Base-by-base conservation (phyloP, 139 green algal genomes). In the Limnomonas spitsbergensis region DNA sequence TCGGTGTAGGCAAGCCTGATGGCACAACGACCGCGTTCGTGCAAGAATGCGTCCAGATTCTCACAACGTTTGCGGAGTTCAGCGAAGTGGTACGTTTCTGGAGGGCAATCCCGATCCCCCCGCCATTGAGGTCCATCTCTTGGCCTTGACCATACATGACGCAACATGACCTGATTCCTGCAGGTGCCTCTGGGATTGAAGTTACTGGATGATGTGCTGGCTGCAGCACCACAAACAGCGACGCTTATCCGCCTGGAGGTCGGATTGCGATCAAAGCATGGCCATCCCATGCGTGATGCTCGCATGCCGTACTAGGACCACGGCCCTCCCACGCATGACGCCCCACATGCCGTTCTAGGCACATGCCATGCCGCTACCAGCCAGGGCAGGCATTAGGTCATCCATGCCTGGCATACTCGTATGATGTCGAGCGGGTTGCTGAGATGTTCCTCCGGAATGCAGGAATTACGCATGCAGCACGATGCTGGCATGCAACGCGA, bases 221-320 rank as follows among this genome's bases (percentile, higher is more conserved):
- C 37, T 68, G 71, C 34, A 31, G 71, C 71, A 4, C 71, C 71
- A 29, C 71, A 77, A 3, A 68, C 39, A 31, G 34, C 37, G 4
- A 53, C 38, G 4, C 40, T 77, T 40, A 38, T 77, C n/a, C 71
- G 71, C 24, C 71, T 77, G n/a, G 71, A 77, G 71, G 71, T 77
- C 37, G 6, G 68, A 37, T 4, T 32, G 26, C 27, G 32, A 72
- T 14, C 26, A n/a, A 42, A 34, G 20, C 6, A n/a, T 6, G 20
- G 56, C 7, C 4, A n/a, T 26, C n/a, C 39, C 66, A 3, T 39
- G 66, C 29, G 20, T 40, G 53, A 36, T 35, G 34, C 35, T 29
- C 3, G 37, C n/a, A n/a, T n/a, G n/a, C n/a, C n/a, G n/a, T n/a
- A n/a, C n/a, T n/a, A n/a, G n/a, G n/a, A n/a, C n/a, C n/a, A n/a